These are phyloP conservation scores for Flueggea neowawraea DNA, from an alignment of 441 rosid genomes.

Conservation along the genomic window DNA sequence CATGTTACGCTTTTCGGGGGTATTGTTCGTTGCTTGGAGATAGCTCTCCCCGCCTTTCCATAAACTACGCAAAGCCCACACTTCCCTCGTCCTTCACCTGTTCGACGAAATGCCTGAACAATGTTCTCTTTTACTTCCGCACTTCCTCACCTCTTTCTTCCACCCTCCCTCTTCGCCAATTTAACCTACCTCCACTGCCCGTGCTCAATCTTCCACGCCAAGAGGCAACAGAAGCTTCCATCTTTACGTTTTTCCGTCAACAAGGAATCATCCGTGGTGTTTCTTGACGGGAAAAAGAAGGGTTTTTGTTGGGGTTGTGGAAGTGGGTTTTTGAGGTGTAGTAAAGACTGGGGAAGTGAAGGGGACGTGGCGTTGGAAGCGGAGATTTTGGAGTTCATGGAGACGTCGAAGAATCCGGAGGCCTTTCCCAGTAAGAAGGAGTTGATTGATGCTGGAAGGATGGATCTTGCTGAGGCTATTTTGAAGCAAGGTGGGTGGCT, in stretches of 20 bases:
- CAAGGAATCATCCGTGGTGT: conserved; percentile 19
- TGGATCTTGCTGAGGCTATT: conserved; percentile 72
- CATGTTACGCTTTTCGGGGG: conserved; percentile 6
- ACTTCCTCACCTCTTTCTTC: conserved; percentile 21
- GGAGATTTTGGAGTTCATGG: conserved; percentile 87
- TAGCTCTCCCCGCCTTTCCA: neutral
- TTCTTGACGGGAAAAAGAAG: conserved; percentile 28
- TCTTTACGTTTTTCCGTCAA: conserved; percentile 16
- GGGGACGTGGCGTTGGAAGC: conserved; percentile 55
- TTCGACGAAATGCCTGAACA: conserved; percentile 86
- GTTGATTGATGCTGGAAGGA: conserved; percentile 58
- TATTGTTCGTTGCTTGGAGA: conserved; percentile 18
- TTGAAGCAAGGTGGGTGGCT: conserved; percentile 78
- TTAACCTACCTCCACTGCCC: conserved; percentile 22
- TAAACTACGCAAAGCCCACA: neutral
- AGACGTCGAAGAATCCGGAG: conserved; percentile 47
- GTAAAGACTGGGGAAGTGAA: conserved; percentile 36
- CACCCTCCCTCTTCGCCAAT: conserved; percentile 25
- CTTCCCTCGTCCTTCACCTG: conserved; percentile 17
- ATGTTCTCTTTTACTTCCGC: conserved; percentile 55
- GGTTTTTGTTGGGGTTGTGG: conserved; percentile 22
- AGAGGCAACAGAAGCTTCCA: conserved; percentile 8
- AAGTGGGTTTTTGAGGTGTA: conserved; percentile 49
- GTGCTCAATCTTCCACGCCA: conserved; percentile 16
- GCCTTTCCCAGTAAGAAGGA: conserved; percentile 69